Evolutionary conservation across 169 alveolate genomes (phyloP).

Genomic region (Amoebophrya sp.): DNA sequence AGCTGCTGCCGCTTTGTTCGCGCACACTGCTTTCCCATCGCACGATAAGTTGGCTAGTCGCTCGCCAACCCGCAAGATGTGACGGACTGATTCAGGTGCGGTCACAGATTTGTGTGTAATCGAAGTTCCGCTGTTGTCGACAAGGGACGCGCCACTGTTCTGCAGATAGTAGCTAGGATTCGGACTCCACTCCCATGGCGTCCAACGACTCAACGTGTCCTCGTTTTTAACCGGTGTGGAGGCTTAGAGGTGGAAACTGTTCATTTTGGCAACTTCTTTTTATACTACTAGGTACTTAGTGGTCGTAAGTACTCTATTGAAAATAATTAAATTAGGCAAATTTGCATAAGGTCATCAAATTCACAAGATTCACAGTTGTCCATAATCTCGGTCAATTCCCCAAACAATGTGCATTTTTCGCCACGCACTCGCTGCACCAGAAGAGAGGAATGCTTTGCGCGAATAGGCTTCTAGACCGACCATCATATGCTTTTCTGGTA

Average conservation of each 20-base stretch:
- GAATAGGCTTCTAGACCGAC: background rate
- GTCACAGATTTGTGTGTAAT: background rate
- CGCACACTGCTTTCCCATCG: background rate
- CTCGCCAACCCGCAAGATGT: background rate
- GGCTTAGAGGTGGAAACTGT: too few relatives aligned
- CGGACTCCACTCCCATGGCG: background rate
- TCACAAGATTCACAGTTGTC: too few relatives aligned
- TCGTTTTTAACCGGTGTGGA: background rate
- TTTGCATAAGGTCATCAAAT: too few relatives aligned
- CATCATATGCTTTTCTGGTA: background rate
- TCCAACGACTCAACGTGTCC: background rate
- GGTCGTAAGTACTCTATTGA: too few relatives aligned
- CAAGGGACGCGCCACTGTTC: too few relatives aligned
- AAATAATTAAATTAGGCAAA: too few relatives aligned
- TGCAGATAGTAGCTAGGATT: background rate
- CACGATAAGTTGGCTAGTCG: background rate
- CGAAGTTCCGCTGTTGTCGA: background rate
- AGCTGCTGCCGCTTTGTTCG: background rate
- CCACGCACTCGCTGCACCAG: background rate
- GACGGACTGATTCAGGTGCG: background rate
- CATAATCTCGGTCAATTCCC: background rate
- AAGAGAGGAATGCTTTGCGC: background rate
- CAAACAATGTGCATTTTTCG: background rate
- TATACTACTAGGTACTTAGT: too few relatives aligned
- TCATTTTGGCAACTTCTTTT: too few relatives aligned